Conservation (phyloP, 2,329 filamentous ascomycete genomes). For the Sarocladiaceae sp. region DNA sequence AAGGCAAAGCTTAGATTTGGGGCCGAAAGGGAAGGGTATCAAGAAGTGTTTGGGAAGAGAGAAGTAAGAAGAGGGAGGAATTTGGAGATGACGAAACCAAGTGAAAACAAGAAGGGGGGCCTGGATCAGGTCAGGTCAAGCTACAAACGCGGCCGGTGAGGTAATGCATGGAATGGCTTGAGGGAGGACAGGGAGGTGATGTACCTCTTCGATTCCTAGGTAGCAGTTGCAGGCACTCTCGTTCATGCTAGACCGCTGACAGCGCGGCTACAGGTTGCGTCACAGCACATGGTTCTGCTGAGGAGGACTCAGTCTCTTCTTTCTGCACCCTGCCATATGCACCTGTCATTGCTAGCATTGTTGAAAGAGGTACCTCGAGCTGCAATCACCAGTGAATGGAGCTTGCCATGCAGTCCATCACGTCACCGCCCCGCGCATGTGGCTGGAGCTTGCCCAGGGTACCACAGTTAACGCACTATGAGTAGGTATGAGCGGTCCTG, state of each 20-base stretch:
- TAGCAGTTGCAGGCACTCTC: not conserved
- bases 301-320: no score
- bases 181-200: not conserved
- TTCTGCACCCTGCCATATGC: not conserved
- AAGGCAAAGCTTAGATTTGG: no score
- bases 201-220: not conserved
- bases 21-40: not conserved
- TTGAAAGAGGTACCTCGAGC: not conserved
- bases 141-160: not conserved
- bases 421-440: conserved; percentile 20
- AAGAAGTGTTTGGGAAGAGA: not conserved
- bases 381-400: not conserved
- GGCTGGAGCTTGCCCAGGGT: conserved; percentile 16
- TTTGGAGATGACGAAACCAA: conserved; percentile 5
- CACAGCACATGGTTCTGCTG: not conserved
- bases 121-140: not conserved
- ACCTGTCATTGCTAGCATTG: not conserved
- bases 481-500: no score
- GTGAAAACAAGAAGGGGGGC: conserved; percentile 1
- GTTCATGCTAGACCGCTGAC: not conserved
- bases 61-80: conserved; percentile 1
- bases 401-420: conserved; percentile 19
- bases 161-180: not conserved
- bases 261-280: no score
- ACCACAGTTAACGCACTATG: no score